A percentile compares a stretch with the other conserved stretches of the same genome.
Evolutionary conservation across 2,329 filamentous ascomycete genomes (phyloP).

Genomic region (Tolypocladium amazonense): DNA sequence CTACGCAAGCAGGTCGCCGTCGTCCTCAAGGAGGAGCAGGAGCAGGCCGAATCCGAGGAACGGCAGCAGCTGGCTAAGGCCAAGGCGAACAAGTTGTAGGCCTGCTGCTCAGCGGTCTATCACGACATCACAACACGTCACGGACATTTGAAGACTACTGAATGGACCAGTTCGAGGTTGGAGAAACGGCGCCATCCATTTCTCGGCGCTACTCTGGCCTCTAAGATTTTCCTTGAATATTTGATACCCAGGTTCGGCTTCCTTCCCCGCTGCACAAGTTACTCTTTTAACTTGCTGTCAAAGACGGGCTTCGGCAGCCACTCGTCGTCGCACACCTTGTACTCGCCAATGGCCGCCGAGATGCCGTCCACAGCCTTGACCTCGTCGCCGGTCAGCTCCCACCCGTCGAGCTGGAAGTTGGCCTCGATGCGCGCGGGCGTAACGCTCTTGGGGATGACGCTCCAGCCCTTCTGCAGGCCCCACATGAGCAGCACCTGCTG

Average conservation of each 20-base stretch:
- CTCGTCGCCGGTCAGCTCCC: slow-evolving; percentile 63
- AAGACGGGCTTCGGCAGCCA: slow-evolving; percentile 74
- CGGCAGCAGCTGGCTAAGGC: slow-evolving; percentile 4
- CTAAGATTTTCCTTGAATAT: neutral
- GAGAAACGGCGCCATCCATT: neutral
- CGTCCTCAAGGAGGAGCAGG: slow-evolving; percentile 32
- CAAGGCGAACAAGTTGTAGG: slow-evolving; percentile 28
- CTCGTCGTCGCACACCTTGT: slow-evolving; percentile 65
- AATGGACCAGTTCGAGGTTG: neutral
- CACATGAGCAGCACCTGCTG: slow-evolving; percentile 73
- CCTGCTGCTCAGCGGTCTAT: neutral
- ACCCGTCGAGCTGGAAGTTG: slow-evolving; percentile 68
- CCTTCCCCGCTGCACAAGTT: neutral
- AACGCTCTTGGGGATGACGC: slow-evolving; percentile 78
- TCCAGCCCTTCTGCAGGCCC: slow-evolving; percentile 72
- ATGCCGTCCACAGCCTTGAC: slow-evolving; percentile 56
- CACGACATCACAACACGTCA: neutral
- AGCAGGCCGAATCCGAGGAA: slow-evolving; percentile 9
- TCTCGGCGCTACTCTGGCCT: no score
- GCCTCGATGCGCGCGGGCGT: slow-evolving; percentile 61
- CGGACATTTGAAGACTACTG: neutral
- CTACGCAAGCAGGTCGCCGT: slow-evolving; percentile 39
- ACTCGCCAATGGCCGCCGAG: slow-evolving; percentile 49
- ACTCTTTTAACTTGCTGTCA: slow-evolving; percentile 56
- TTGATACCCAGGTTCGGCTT: neutral